Conservation (phyloP, 2,329 filamentous ascomycete species). For the Drechslerella dactyloides region DNA sequence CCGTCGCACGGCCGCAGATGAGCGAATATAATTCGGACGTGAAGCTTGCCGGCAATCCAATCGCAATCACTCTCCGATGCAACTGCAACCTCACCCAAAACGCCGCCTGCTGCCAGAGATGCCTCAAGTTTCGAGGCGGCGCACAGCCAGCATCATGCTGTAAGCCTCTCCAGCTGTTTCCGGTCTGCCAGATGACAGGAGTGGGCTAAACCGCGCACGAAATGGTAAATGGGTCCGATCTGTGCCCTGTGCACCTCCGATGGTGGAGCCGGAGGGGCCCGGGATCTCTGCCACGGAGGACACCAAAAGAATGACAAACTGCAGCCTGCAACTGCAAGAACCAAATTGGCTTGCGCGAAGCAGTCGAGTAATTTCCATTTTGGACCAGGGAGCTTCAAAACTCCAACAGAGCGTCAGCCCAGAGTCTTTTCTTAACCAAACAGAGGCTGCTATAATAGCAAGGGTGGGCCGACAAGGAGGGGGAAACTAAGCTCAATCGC, state of each 20-base stretch:
- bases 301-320: not conserved
- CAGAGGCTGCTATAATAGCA: not conserved
- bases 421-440: not conserved
- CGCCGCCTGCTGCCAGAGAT: no score
- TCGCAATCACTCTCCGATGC: no score
- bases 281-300: slow-evolving; percentile 6
- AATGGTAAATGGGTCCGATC: slow-evolving; percentile 19
- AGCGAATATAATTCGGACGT: no score
- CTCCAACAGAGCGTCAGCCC: slow-evolving; percentile 3
- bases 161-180: not conserved
- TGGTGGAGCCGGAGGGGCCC: slow-evolving; percentile 11
- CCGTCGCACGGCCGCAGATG: no score
- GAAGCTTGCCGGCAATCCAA: no score
- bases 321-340: not conserved
- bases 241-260: slow-evolving; percentile 9
- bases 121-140: no score
- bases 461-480: not conserved
- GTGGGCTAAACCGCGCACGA: slow-evolving; percentile 6
- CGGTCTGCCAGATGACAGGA: not conserved
- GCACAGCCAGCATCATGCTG: no score
- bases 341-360: not conserved
- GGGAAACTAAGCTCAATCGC: slow-evolving; percentile 8
- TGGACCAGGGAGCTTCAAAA: slow-evolving; percentile 12
- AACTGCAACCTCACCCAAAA: no score
- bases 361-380: slow-evolving; percentile 1